Percentiles rank a stretch among this genome's conserved stretches.
Conservation (phyloP, 2,329 filamentous ascomycete species). For the Proliferodiscus dingleyae region DNA sequence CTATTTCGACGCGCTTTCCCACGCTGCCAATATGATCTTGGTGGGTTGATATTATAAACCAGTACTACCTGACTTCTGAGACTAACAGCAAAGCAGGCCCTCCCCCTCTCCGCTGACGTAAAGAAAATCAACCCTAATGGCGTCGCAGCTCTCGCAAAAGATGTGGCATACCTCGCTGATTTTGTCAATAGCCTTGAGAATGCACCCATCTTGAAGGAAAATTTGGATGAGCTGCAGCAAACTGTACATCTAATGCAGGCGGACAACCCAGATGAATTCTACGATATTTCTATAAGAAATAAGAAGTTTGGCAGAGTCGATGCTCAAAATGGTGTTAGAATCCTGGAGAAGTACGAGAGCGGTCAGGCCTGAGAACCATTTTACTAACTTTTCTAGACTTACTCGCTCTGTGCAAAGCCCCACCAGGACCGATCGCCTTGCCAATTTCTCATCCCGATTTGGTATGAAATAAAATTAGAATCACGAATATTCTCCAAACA, state of each 20-base stretch:
- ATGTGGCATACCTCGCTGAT: constrained; percentile 75
- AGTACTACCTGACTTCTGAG: not conserved
- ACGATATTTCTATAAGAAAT: constrained; percentile 82
- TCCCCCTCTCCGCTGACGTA: constrained; percentile 63
- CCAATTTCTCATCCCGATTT: constrained; percentile 71
- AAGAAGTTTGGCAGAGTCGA: constrained; percentile 93
- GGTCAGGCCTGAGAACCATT: constrained; percentile 1
- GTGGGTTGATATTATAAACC: constrained; percentile 39
- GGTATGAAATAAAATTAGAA: constrained; percentile 48
- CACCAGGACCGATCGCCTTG: constrained; percentile 57
- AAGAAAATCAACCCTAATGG: constrained; percentile 84
- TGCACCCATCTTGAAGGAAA: constrained; percentile 76
- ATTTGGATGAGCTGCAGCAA: constrained; percentile 88
- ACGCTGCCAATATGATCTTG: constrained; percentile 81
- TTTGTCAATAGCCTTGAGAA: constrained; percentile 88
- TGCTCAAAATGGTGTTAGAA: constrained; percentile 76
- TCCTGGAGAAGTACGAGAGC: constrained; percentile 80
- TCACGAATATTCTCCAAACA: not conserved
- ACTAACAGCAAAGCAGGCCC: constrained; percentile 13
- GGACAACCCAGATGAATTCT: constrained; percentile 95
- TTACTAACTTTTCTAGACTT: constrained; percentile 43
- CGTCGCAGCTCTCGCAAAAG: constrained; percentile 72
- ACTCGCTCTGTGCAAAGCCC: constrained; percentile 58
- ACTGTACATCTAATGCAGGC: constrained; percentile 82
- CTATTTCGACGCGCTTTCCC: constrained; percentile 92